Evolutionary conservation across 495 filamentous ascomycete genomes (phyloP).

Genomic region (Aspergillus incahuasiensis): DNA sequence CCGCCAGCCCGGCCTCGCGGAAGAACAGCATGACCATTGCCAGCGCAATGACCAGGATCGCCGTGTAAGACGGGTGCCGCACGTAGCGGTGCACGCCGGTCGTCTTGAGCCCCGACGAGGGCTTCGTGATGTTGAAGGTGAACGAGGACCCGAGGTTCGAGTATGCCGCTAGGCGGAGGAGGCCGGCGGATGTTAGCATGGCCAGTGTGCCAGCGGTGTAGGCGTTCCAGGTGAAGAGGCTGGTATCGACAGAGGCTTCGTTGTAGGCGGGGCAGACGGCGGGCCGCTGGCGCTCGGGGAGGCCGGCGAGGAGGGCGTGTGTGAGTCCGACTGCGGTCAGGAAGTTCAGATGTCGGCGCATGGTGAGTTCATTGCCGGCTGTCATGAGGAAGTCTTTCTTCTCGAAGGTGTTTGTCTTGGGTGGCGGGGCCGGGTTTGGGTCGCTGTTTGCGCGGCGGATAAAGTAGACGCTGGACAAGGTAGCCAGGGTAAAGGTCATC

Average conservation of each 20-base stretch:
- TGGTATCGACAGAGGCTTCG: too few relatives aligned
- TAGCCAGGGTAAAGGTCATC: neutral
- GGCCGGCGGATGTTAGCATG: neutral
- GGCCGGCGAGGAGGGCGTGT: neutral
- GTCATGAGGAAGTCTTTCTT: conserved; percentile 1
- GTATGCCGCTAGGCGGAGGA: neutral
- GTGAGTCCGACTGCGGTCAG: neutral
- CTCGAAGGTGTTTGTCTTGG: neutral
- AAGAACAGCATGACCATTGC: neutral
- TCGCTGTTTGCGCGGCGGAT: neutral
- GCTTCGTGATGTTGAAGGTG: conserved; percentile 2
- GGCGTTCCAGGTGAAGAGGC: too few relatives aligned
- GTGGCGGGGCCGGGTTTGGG: neutral
- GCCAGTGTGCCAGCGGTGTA: neutral
- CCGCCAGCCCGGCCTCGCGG: neutral
- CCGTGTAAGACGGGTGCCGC: conserved; percentile 1
- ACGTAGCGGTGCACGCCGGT: neutral
- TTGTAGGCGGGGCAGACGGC: neutral
- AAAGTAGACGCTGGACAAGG: neutral
- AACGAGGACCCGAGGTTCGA: neutral
- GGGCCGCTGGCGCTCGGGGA: neutral
- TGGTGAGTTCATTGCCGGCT: neutral
- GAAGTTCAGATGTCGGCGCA: neutral
- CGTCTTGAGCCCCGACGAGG: neutral
- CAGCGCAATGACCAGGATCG: neutral